Percentiles rank a stretch among this genome's conserved stretches.
phyloP scores from a whole-genome alignment of 805 yeast species.

The Schwanniomyces yamadae region DNA sequence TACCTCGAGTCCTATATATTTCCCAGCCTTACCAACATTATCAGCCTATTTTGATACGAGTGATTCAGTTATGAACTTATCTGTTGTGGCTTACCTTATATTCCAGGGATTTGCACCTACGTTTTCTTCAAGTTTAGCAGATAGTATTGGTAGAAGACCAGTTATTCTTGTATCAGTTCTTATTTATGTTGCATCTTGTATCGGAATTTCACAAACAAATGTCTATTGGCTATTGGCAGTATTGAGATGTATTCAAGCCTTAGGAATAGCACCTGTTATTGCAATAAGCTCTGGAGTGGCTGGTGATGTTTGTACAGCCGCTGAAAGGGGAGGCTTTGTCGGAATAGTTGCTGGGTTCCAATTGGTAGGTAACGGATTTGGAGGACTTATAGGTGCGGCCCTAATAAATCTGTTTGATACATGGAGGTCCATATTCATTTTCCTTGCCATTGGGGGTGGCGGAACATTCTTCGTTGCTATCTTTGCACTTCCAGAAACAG shows the following conservation, averaged over 20 bases:
- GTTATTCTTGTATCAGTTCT: constrained; percentile 53
- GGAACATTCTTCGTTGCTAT: constrained; percentile 24
- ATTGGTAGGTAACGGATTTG: constrained; percentile 72
- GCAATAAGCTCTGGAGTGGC: constrained; percentile 69
- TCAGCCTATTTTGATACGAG: constrained; percentile 53
- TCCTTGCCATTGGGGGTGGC: constrained; percentile 65
- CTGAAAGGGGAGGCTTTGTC: constrained; percentile 67
- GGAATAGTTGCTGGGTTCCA: constrained; percentile 67
- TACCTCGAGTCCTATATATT: constrained; percentile 72
- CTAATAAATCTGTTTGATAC: constrained; percentile 26
- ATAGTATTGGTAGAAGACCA: constrained; percentile 71
- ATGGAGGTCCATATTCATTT: constrained; percentile 83
- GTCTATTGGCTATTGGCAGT: constrained; percentile 62
- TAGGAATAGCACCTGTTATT: constrained; percentile 73
- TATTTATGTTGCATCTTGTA: constrained; percentile 58
- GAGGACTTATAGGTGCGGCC: constrained; percentile 65
- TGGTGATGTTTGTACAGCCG: constrained; percentile 68
- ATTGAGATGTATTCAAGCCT: constrained; percentile 73
- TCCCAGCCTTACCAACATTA: constrained; percentile 69
- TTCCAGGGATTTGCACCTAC: constrained; percentile 80
- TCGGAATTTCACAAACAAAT: constrained; percentile 62
- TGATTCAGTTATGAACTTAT: constrained; percentile 59
- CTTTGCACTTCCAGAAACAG: constrained; percentile 68
- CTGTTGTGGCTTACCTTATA: constrained; percentile 73
- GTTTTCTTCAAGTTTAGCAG: constrained; percentile 66